Base-by-base conservation (phyloP, 2,329 filamentous ascomycete genomes). In the Malbranchea zuffiana region DNA sequence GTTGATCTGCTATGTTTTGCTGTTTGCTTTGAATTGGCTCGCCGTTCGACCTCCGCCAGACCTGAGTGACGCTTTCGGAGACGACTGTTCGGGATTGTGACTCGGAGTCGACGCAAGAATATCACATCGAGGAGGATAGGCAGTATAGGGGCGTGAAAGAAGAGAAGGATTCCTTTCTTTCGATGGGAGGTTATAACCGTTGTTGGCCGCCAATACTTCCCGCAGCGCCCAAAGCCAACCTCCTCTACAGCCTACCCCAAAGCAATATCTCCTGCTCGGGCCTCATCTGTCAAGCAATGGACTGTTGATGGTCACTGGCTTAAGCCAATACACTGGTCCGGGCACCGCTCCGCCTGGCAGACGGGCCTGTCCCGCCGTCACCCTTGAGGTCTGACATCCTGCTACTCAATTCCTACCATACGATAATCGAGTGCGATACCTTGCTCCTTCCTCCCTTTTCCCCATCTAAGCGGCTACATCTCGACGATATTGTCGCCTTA, bases 311-410 rank as follows among this genome's bases (percentile, higher is more conserved):
- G 46, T 49, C 50, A 44, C 57, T 51, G 54, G 57, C 58, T n/a
- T 56, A 59, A 55, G 59, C 46, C 51, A 56, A 56, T 61, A 51
- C 51, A 39, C 48, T 56, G 50, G 48, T 45, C 38, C 52, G 57
- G 59, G 60, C 59, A 57, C 57, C 56, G 58, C 55, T 60, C 60
- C 62, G 60, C 60, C 55, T 50, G 51, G 60, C 60, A 61, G 60
- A 61, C 55, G 57, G 58, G 53, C 50, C 50, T 54, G 54, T 54
- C 54, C 50, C 45, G 50, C 45, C 47, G 46, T 29, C 21, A 20
- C 13, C 12, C 21, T 31, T 15, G 20, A 35, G 15, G 23, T 32
- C 19, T 29, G 20, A 7, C 18, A 12, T 16, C 13, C 32, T 30
- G 15, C 26, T 32, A 21, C 37, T 12, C 6, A 21, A 13, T 27